These are phyloP conservation scores for Coemansia sp. DNA, from an alignment of 192 early-diverging fungal genomes.

Conservation along the genomic window DNA sequence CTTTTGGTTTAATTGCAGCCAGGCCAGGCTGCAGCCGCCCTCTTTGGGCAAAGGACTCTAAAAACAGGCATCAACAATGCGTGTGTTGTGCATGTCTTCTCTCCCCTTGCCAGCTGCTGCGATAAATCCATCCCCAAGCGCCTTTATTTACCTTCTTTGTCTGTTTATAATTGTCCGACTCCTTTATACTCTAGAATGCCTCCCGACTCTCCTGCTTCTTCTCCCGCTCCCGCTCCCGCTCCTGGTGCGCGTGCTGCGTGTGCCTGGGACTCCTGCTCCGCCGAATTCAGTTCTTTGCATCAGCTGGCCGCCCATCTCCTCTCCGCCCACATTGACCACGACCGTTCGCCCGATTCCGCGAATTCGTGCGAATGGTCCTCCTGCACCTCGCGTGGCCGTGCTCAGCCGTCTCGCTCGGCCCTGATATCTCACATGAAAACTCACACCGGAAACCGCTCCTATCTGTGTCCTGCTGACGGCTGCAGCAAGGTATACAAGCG, in stretches of 20 bases:
- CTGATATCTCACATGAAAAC: constrained; percentile 62
- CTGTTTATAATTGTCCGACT: constrained; percentile 2
- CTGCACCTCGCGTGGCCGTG: constrained; percentile 28
- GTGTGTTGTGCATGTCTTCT: background rate
- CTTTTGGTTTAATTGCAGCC: constrained; percentile 24
- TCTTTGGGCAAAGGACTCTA: background rate
- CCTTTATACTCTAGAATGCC: constrained; percentile 6
- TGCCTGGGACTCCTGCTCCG: constrained; percentile 64
- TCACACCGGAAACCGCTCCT: constrained; percentile 71
- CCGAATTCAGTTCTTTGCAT: constrained; percentile 22
- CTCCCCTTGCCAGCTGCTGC: no score
- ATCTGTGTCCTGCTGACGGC: constrained; percentile 60
- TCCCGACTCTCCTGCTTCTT: constrained; percentile 3
- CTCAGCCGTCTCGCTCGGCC: constrained; percentile 60
- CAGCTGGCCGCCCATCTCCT: constrained; percentile 32
- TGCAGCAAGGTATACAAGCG: constrained; percentile 70
- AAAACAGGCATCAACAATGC: background rate
- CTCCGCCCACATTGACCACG: constrained; percentile 28
- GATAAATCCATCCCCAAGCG: background rate
- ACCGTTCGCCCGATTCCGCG: constrained; percentile 6
- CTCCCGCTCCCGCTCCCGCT: background rate
- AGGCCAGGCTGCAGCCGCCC: background rate
- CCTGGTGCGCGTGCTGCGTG: constrained; percentile 46
- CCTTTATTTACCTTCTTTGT: background rate
- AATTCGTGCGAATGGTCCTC: constrained; percentile 33